Percentiles rank a stretch among this genome's conserved stretches.
phyloP scores from a whole-genome alignment of 2,329 filamentous ascomycete species.

The Sarocladiaceae sp. region DNA sequence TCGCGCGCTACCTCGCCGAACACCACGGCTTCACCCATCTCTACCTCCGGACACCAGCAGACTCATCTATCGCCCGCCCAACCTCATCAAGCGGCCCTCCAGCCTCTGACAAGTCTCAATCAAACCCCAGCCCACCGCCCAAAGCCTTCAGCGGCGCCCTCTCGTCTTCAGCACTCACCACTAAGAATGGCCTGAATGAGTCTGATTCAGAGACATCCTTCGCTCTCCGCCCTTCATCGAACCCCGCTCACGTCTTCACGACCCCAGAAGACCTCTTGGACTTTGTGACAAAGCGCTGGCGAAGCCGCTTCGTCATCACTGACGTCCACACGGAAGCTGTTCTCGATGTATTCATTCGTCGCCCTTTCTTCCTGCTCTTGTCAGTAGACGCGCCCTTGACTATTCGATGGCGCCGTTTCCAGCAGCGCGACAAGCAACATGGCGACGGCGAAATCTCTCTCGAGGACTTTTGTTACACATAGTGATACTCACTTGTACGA shows the following conservation, averaged over 20 bases:
- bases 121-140: slow-evolving; percentile 7
- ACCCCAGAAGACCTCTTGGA: slow-evolving; percentile 68
- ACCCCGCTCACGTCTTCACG: slow-evolving; percentile 45
- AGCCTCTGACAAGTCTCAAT: neutral
- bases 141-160: slow-evolving; percentile 20
- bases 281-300: slow-evolving; percentile 83
- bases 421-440: slow-evolving; percentile 18
- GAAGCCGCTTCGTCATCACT: slow-evolving; percentile 77
- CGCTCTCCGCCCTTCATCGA: slow-evolving; percentile 17
- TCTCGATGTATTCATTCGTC: slow-evolving; percentile 69
- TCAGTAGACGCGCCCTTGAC: slow-evolving; percentile 87
- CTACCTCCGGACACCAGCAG: slow-evolving; percentile 40
- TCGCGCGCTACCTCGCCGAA: slow-evolving; percentile 81
- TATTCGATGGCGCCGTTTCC: slow-evolving; percentile 77
- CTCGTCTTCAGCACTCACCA: slow-evolving; percentile 22
- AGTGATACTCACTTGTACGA: slow-evolving; percentile 76
- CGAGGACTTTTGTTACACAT: slow-evolving; percentile 50
- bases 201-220: slow-evolving; percentile 21
- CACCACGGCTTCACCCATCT: slow-evolving; percentile 78
- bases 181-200: slow-evolving; percentile 19
- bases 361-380: slow-evolving; percentile 90
- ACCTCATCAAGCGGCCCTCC: neutral
- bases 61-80: slow-evolving; percentile 11
- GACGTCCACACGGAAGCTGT: slow-evolving; percentile 70
- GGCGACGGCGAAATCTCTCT: slow-evolving; percentile 34